Base-by-base conservation (phyloP, 2,329 filamentous ascomycete genomes). In the Alternaria arborescens region DNA sequence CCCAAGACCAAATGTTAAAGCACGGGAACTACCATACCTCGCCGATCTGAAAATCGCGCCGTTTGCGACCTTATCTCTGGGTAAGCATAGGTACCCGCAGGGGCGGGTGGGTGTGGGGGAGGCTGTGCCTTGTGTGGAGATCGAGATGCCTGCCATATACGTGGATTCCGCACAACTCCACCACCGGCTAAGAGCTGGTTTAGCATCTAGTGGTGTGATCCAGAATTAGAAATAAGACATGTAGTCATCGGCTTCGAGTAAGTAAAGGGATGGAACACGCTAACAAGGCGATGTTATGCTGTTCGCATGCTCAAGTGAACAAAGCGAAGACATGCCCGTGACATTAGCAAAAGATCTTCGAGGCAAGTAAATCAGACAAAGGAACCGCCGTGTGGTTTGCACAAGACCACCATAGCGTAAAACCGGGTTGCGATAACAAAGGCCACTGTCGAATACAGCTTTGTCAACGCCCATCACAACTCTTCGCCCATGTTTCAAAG, bases 401-500 rank as follows among this genome's bases (percentile, higher is more conserved):
- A n/a, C 18, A 36, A 20, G 32, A 16, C 26, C 36, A 20, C 20
- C 8, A 28, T 18, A 32, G 46, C 8, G 44, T 43, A 41, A 22
- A 26, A 12, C 32, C 20, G 14, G 10, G 12, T 52, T 26, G 24
- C 18, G 18, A 47, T 20, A 18, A 62, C 60, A 62, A 62, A 62
- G 60, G 36, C 16, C 22, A 38, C 22, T 18, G n/a, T 18, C 18
- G 32, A 40, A 34, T 16, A 28, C 38, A 43, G 46, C 60, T 60
- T 60, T 56, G 28, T 62, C 16, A 5, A 51, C 7, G 14, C 18
- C 22, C 26, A 18, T 22, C 16, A 48, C 22, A 38, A 40, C 30
- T 22, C 38, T 22, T 61, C 43, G 55, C 22, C 16, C n/a, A 30
- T 11, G 32, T 22, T 12, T 48, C 54, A 61, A 58, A 61, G 54